Percentiles rank a stretch among this genome's conserved stretches.
Conservation (phyloP, 805 yeast species). For the Torulaspora indica region DNA sequence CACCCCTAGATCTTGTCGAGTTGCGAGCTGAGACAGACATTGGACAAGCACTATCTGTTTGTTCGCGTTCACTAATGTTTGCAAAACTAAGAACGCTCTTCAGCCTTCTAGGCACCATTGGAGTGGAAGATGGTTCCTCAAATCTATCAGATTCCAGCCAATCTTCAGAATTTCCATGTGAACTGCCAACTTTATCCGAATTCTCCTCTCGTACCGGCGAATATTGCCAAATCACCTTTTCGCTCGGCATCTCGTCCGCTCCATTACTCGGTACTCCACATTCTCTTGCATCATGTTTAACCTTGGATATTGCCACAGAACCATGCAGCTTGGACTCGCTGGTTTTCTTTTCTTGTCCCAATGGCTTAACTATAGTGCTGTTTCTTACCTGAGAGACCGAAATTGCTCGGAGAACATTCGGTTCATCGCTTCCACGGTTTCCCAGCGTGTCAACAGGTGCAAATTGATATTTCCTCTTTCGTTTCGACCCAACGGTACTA, state of each 20-base stretch:
- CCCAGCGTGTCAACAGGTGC: constrained; percentile 29
- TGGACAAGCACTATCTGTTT: constrained; percentile 3
- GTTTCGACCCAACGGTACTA: constrained; percentile 9
- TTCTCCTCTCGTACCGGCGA: constrained; percentile 22
- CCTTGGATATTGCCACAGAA: not conserved
- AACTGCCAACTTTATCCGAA: constrained; percentile 17
- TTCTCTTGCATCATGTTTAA: not conserved
- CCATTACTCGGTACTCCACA: not conserved
- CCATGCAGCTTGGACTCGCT: constrained; percentile 5
- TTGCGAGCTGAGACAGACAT: constrained; percentile 11
- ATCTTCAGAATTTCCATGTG: constrained; percentile 20
- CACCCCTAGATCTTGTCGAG: constrained; percentile 8
- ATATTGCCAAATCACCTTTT: constrained; percentile 35
- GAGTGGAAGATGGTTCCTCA: constrained; percentile 32
- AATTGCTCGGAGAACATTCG: constrained; percentile 25
- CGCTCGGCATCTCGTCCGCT: constrained; percentile 17
- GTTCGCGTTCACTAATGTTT: constrained; percentile 20
- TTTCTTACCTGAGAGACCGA: constrained; percentile 33
- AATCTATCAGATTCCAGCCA: constrained; percentile 5
- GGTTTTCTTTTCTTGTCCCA: constrained; percentile 6
- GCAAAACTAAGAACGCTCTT: constrained; percentile 27
- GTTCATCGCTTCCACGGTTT: constrained; percentile 7
- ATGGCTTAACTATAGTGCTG: constrained; percentile 8
- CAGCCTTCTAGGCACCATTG: constrained; percentile 27
- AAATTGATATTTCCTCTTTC: constrained; percentile 26